Base-by-base conservation (phyloP, 768 basidiomycete species). In the Tephrocybe sp. region DNA sequence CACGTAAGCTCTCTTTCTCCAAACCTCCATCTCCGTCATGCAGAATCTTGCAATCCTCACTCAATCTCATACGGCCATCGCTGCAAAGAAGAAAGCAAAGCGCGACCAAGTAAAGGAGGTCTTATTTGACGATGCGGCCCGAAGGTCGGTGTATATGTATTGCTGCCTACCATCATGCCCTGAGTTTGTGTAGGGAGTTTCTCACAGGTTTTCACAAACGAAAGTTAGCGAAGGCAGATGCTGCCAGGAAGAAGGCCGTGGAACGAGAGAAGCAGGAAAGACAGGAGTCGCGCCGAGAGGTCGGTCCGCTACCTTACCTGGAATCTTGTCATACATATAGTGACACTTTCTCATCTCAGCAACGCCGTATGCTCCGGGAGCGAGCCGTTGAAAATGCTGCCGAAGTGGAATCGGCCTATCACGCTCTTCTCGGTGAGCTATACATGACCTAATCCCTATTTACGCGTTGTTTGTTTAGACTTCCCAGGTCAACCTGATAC, bases 201-300 rank as follows among this genome's bases (percentile, higher is more conserved):
- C 72, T 97, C 64, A 95, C 93, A 15, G 94, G 94, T 23, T 97
- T 97, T 66, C 88, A 89, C 67, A 95, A 95, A 70, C 84, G 94
- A 60, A 97, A 96, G 69, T 70, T 93, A 45, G 86, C 84, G 53
- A 91, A 88, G 66, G 79, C 84, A 56, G 90, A 95, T 59, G 86
- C 81, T 43, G 80, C 85, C 38, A 83, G 81, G 60, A 78, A 83
- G 58, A 87, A 81, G 66, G 90, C 91, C 11, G 70, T 79, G 55
- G 84, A 91, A 61, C 74, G 86, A 57, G 88, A 92, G 62, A 91
- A 90, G 64, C 79, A 84, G 62, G 85, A 86, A 48, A 79, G 86
- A 60, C 71, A 84, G 18, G 86, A 92, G 59, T 68, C 80, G n/a
- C 75, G 93, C 51, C 78, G 86, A 64, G 86, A 94, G 78, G 94